Base-by-base conservation (phyloP, 768 basidiomycete genomes). In the Collybiopsis confluens region DNA sequence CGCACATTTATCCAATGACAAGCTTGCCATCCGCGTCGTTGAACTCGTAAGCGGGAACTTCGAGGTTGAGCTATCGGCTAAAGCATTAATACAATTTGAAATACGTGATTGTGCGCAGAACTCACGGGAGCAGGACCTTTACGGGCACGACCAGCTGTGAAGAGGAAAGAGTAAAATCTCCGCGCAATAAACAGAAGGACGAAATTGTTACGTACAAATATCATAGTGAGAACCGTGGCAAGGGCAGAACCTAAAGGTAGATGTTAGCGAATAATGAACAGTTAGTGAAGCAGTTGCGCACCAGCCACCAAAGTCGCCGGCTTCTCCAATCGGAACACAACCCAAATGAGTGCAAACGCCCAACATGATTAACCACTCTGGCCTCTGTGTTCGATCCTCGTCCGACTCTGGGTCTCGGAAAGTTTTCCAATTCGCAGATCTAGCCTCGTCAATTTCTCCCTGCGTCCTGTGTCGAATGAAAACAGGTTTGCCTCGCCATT, bases 401-500 rank as follows among this genome's bases (percentile, higher is more conserved):
- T 99, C 97, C 45, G 81, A 71, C 77, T 99, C 83, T 52, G 97
- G 97, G 65, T 99, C 97, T 56, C 97, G 81, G 56, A 99, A 78
- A 26, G 73, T 57, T 78, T 94, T 92, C 87, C 94, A 87, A 70
- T 96, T 85, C 54, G 80, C 74, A 36, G 70, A 64, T 71, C 90
- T 86, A 47, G 97, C 97, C 75, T 99, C 97, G 58, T 91, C 83
- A 62, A 99, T 90, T 77, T 99, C 97, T 53, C 77, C 80, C 54
- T 78, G 64, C 13, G 97, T 99, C 64, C 97, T 85, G 78, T 99
- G 97, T 60, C 97, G 85, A 69, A 99, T 93, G 79, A 98, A 98
- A 52, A 99, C 97, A 59, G 97, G 97, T 80, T 99, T 99, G 70
- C 97, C 97, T 65, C 97, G 90, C 97, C 97, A 99, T 78, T 98